Evolutionary conservation across 257 asterid genomes (phyloP).

Genomic region (Salvia rosmarinus): DNA sequence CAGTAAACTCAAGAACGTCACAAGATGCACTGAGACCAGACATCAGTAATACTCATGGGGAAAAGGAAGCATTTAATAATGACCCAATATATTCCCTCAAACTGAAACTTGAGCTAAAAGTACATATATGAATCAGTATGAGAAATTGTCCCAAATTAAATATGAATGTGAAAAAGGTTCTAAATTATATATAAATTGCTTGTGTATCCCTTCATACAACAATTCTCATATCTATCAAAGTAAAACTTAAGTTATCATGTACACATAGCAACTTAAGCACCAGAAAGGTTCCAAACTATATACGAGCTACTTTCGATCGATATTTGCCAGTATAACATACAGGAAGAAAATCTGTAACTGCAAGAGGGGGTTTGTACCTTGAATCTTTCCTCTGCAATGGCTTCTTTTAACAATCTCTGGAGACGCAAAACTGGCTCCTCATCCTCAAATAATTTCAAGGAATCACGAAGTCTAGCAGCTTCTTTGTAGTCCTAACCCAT

Average conservation of each 20-base stretch:
- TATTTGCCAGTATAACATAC: background rate
- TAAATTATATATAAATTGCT: too few relatives aligned
- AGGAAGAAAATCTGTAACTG: constrained; percentile 36
- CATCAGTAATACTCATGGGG: background rate
- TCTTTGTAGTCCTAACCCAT: constrained; percentile 64
- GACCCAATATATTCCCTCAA: too few relatives aligned
- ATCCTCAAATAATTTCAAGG: constrained; percentile 72
- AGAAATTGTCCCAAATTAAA: background rate
- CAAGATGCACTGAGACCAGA: background rate
- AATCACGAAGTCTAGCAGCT: constrained; percentile 90
- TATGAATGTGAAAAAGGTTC: background rate
- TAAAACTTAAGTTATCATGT: constrained; percentile 8
- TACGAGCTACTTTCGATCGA: background rate
- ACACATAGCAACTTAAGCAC: background rate
- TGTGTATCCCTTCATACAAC: background rate
- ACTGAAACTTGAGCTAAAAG: too few relatives aligned
- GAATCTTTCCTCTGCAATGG: constrained; percentile 74
- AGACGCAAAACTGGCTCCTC: constrained; percentile 80
- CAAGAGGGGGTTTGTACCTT: constrained; percentile 51
- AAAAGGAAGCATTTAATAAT: background rate
- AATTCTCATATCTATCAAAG: background rate
- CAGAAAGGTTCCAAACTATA: background rate
- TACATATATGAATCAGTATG: too few relatives aligned
- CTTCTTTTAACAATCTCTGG: constrained; percentile 66
- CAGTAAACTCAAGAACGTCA: background rate